Conservation (phyloP, 768 basidiomycete genomes). For the Boletus rufocinnamomeus region DNA sequence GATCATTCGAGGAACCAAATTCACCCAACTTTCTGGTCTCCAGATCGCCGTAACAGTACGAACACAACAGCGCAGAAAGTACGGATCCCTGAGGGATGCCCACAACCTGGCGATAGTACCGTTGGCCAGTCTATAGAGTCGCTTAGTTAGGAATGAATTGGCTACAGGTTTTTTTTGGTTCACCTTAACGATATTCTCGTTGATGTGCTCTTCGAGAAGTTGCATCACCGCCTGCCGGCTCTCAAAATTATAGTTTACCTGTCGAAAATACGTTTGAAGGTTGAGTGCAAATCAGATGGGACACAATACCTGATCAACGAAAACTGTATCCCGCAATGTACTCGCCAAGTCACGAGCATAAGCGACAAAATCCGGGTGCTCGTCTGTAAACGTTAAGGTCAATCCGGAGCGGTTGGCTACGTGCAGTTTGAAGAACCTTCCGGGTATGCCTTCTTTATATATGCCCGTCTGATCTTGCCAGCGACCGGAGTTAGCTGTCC, state of each 20-base stretch:
- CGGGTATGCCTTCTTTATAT: slow-evolving; percentile 61
- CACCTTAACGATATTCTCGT: slow-evolving; percentile 90
- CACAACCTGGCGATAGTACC: slow-evolving; percentile 83
- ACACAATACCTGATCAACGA: slow-evolving; percentile 73
- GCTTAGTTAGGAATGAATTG: slow-evolving; percentile 1
- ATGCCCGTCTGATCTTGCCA: slow-evolving; percentile 59
- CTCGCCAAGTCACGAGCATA: slow-evolving; percentile 69
- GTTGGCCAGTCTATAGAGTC: slow-evolving; percentile 64
- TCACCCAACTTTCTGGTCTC: slow-evolving; percentile 53
- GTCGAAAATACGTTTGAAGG: background rate
- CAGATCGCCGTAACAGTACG: slow-evolving; percentile 92
- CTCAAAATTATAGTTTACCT: slow-evolving; percentile 60
- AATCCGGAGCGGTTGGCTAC: background rate
- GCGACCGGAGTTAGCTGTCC: slow-evolving; percentile 60
- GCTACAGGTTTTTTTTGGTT: background rate
- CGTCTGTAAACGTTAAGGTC: slow-evolving; percentile 47
- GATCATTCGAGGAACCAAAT: slow-evolving; percentile 54
- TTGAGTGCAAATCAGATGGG: background rate
- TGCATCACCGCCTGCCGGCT: slow-evolving; percentile 59
- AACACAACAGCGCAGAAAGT: slow-evolving; percentile 91
- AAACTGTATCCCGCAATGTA: slow-evolving; percentile 71
- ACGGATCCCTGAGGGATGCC: slow-evolving; percentile 98
- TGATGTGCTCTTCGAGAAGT: slow-evolving; percentile 87
- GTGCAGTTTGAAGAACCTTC: slow-evolving; percentile 48
- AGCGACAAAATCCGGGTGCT: slow-evolving; percentile 71